Percentiles rank a stretch among this genome's conserved stretches.
Evolutionary conservation across 208 protist species (phyloP).

Genomic region (Trypanosomatidae sp.): DNA sequence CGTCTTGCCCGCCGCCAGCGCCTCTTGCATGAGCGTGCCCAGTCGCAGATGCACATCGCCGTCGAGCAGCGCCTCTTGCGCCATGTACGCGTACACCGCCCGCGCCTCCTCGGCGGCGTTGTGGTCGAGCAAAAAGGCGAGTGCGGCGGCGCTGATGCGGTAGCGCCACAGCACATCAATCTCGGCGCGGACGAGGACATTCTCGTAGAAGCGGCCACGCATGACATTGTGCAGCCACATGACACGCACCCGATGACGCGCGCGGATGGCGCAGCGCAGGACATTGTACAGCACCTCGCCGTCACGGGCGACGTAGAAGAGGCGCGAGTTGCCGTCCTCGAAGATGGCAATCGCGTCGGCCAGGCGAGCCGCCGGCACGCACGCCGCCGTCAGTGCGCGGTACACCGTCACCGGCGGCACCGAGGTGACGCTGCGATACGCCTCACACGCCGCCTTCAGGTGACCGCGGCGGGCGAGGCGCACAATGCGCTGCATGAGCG

Average conservation of each 20-base stretch:
- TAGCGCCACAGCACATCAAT: slow-evolving; percentile 75
- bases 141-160: slow-evolving; percentile 46
- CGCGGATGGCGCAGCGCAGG: slow-evolving; percentile 67
- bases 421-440: slow-evolving; percentile 75
- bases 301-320: slow-evolving; percentile 80
- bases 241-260: slow-evolving; percentile 64
- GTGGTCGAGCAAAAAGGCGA: slow-evolving; percentile 63
- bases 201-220: slow-evolving; percentile 78
- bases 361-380: slow-evolving; percentile 49
- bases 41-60: slow-evolving; percentile 72
- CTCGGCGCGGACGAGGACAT: slow-evolving; percentile 63
- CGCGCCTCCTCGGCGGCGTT: slow-evolving; percentile 55
- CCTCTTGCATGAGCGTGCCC: slow-evolving; percentile 57
- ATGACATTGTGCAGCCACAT: slow-evolving; percentile 87
- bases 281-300: slow-evolving; percentile 76
- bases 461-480: slow-evolving; percentile 54
- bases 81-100: slow-evolving; percentile 57
- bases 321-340: slow-evolving; percentile 66
- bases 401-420: slow-evolving; percentile 82
- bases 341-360: slow-evolving; percentile 83
- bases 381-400: slow-evolving; percentile 73
- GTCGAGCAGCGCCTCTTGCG: slow-evolving; percentile 35
- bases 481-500: slow-evolving; percentile 72
- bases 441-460: slow-evolving; percentile 79
- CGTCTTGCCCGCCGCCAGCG: slow-evolving; percentile 53